Evolutionary conservation across 2,329 filamentous ascomycete species (phyloP).

Genomic region (Penicillium paneum): DNA sequence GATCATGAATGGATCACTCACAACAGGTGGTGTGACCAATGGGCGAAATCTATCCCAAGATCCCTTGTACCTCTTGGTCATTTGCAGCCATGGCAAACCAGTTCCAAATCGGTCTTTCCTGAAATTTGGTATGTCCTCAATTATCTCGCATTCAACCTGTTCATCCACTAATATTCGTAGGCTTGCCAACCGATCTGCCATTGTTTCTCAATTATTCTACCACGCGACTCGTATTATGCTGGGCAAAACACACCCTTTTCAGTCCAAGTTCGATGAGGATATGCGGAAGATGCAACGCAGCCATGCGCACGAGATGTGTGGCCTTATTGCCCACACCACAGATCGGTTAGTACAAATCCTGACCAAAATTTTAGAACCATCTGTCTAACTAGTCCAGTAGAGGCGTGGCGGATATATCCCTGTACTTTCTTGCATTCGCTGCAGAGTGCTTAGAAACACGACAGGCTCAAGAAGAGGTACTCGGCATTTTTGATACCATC

Average conservation of each 20-base stretch:
- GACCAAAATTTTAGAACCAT: background rate
- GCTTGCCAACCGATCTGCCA: conserved; percentile 77
- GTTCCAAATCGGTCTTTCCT: conserved; percentile 72
- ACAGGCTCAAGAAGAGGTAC: conserved; percentile 75
- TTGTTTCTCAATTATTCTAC: conserved; percentile 81
- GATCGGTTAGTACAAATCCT: conserved; percentile 55
- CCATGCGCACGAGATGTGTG: conserved; percentile 82
- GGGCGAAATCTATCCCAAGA: conserved; percentile 73
- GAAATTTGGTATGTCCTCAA: conserved; percentile 68
- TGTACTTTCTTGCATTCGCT: conserved; percentile 75
- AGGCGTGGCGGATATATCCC: conserved; percentile 73
- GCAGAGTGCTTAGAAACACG: conserved; percentile 67
- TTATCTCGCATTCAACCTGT: background rate
- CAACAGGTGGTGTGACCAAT: conserved; percentile 77
- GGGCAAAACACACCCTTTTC: conserved; percentile 72
- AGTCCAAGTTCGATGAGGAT: conserved; percentile 58
- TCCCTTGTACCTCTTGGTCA: conserved; percentile 87
- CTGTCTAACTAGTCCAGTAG: conserved; percentile 28
- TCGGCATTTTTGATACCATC: conserved; percentile 73
- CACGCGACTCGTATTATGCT: conserved; percentile 82
- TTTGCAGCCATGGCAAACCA: conserved; percentile 64
- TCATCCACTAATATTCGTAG: conserved; percentile 40
- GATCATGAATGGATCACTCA: conserved; percentile 73
- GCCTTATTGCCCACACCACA: conserved; percentile 80
- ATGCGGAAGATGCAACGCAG: conserved; percentile 68